A percentile compares a stretch with the other conserved stretches of the same genome.
phyloP scores from a whole-genome alignment of 2,329 filamentous ascomycete genomes.

The Hymenoscyphus linearis region DNA sequence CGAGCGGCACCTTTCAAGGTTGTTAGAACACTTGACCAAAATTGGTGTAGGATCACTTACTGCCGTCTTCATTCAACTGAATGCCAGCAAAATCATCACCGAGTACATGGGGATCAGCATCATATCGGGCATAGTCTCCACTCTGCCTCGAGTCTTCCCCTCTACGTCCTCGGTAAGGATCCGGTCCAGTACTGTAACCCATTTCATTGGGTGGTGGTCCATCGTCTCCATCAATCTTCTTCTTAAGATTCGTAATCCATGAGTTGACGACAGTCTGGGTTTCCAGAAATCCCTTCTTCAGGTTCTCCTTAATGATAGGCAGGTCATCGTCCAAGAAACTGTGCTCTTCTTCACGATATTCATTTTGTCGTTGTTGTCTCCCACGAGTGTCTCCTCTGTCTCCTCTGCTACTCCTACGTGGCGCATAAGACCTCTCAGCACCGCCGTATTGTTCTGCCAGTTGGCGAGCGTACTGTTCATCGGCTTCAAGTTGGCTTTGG shows the following conservation, averaged over 20 bases:
- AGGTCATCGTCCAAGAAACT: constrained; percentile 96
- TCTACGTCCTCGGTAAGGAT: constrained; percentile 40
- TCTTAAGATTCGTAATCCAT: constrained; percentile 88
- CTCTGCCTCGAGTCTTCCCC: constrained; percentile 67
- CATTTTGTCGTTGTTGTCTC: constrained; percentile 48
- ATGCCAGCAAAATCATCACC: constrained; percentile 81
- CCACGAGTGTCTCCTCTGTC: constrained; percentile 30
- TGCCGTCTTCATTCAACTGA: constrained; percentile 59
- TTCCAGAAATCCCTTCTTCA: constrained; percentile 90
- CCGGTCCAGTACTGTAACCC: constrained; percentile 21
- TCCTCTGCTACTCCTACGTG: constrained; percentile 37
- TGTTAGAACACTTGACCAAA: constrained; percentile 23
- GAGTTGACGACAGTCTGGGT: constrained; percentile 89
- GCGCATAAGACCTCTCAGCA: constrained; percentile 51
- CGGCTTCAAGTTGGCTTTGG: constrained; percentile 78
- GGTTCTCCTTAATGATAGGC: constrained; percentile 85
- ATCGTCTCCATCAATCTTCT: constrained; percentile 87
- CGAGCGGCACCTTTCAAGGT: constrained; percentile 44
- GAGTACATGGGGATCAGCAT: constrained; percentile 86
- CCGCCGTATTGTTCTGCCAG: constrained; percentile 81
- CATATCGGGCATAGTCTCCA: constrained; percentile 85
- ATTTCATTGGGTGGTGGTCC: constrained; percentile 36
- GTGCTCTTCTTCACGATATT: constrained; percentile 57
- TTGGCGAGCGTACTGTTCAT: constrained; percentile 87
- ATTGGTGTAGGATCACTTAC: constrained; percentile 39